Conservation (phyloP, 345 rosid species). For the Eucalyptus sideroxylon region DNA sequence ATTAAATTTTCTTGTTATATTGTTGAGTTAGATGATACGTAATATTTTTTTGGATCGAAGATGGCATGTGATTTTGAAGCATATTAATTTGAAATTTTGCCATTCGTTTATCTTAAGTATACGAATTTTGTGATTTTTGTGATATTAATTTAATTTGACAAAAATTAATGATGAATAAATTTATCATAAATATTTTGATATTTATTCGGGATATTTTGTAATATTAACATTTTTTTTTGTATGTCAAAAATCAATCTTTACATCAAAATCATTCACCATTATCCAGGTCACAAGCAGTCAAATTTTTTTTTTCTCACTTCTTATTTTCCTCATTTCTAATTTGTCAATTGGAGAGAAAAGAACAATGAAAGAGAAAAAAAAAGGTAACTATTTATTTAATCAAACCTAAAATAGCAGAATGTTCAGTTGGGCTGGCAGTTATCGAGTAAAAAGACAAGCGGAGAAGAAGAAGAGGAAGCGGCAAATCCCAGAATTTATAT, state of each 20-base stretch:
- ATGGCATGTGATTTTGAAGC: fast-evolving
- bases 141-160: fast-evolving
- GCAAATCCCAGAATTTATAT: not conserved
- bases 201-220: fast-evolving
- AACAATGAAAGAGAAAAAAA: not conserved
- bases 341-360: not conserved
- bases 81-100: fast-evolving
- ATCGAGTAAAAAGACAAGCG: not conserved
- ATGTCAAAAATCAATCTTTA: not conserved
- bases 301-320: not conserved
- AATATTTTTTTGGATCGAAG: fast-evolving
- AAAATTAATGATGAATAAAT: fast-evolving
- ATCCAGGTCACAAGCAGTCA: not conserved
- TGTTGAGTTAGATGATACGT: fast-evolving
- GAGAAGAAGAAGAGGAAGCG: not conserved
- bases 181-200: too few species aligned
- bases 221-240: too few species aligned
- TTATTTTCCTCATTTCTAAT: not conserved
- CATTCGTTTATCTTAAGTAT: fast-evolving
- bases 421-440: not conserved
- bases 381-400: not conserved
- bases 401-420: not conserved
- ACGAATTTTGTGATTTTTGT: fast-evolving
- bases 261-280: not conserved
- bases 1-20: too few species aligned